Evolutionary conservation across 129 eudicot genomes (phyloP).

Genomic region (Arctium minus): DNA sequence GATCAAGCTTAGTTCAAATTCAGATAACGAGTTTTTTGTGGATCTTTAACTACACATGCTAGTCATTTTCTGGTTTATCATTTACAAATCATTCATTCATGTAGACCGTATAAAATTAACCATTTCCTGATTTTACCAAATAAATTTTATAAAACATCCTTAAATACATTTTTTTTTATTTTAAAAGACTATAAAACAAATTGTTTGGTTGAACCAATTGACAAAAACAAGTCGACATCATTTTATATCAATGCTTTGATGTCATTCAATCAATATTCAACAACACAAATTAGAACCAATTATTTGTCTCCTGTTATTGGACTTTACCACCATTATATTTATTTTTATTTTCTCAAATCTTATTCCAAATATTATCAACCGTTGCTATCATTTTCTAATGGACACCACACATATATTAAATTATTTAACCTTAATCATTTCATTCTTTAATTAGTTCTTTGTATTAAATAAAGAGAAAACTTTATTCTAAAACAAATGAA

Average conservation of each 20-base stretch:
- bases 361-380: conserved; percentile 1
- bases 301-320: background rate
- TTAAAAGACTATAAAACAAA: background rate
- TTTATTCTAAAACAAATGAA: background rate
- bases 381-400: background rate
- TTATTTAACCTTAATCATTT: background rate
- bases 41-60: background rate
- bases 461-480: background rate
- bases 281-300: background rate
- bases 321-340: background rate
- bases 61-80: no score
- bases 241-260: background rate
- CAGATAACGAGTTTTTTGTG: background rate
- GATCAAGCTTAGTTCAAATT: background rate
- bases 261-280: conserved; percentile 3
- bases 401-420: background rate
- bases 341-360: background rate
- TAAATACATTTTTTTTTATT: background rate
- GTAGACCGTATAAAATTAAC: background rate
- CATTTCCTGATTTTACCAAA: background rate
- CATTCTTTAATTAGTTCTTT: background rate
- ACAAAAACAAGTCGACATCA: background rate
- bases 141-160: background rate
- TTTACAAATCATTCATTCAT: background rate
- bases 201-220: background rate